Evolutionary conservation across 805 yeast genomes (phyloP).

Genomic region (Kuraishia piskuri): DNA sequence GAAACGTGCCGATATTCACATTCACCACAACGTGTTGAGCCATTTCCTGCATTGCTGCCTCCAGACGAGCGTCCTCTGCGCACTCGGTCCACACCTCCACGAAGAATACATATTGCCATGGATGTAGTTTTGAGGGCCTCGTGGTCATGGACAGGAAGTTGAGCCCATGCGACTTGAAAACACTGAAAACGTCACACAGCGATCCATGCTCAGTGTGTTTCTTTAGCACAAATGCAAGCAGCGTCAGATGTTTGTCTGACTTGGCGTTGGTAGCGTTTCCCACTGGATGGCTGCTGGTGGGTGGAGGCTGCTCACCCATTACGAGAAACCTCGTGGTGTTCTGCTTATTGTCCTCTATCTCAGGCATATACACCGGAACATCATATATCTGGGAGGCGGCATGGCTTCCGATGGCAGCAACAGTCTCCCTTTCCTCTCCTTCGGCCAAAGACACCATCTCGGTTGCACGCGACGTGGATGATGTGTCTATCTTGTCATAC

Average conservation of each 20-base stretch:
- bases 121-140: constrained; percentile 57
- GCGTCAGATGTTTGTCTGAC: constrained; percentile 29
- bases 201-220: constrained; percentile 66
- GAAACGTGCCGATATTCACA: constrained; percentile 45
- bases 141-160: constrained; percentile 69
- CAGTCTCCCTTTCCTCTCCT: constrained; percentile 23
- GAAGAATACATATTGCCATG: constrained; percentile 82
- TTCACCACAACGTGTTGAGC: constrained; percentile 35
- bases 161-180: constrained; percentile 44
- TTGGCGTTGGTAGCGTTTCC: constrained; percentile 4
- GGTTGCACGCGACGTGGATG: constrained; percentile 85
- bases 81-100: constrained; percentile 46
- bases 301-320: constrained; percentile 32
- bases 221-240: constrained; percentile 57
- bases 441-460: constrained; percentile 38
- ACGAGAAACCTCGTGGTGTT: constrained; percentile 86
- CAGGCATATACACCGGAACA: constrained; percentile 42
- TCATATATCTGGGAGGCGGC: constrained; percentile 56
- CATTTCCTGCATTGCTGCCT: constrained; percentile 32
- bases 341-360: constrained; percentile 62
- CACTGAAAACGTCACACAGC: constrained; percentile 52
- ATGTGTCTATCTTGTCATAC: constrained; percentile 51
- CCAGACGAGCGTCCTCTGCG: constrained; percentile 18
- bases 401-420: constrained; percentile 67
- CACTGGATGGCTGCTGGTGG: constrained; percentile 2